Conservation (phyloP, 2,329 filamentous ascomycete species). For the Macrophomina tecta region DNA sequence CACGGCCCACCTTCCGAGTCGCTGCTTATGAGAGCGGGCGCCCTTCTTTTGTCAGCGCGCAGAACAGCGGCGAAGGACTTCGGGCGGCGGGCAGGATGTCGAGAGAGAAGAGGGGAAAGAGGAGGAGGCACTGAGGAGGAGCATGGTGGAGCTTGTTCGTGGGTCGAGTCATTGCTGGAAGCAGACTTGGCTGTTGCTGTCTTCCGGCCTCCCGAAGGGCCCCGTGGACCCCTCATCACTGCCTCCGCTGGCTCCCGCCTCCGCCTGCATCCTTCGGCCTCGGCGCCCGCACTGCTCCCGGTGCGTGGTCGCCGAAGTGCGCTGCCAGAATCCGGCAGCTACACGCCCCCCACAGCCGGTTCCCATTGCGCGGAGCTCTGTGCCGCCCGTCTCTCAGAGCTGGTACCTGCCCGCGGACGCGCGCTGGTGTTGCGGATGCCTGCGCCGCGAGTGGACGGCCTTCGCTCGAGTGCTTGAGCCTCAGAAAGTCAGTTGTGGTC, state of each 20-base stretch:
- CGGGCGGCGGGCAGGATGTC: not conserved
- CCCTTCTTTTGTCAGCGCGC: constrained; percentile 13
- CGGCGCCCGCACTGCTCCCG: constrained; percentile 10
- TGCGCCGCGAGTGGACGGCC: too few species aligned
- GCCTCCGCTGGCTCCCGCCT: constrained; percentile 5
- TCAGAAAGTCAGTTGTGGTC: too few species aligned
- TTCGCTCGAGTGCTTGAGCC: too few species aligned
- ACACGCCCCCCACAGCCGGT: too few species aligned
- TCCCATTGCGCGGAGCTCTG: too few species aligned
- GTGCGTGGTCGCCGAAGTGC: not conserved
- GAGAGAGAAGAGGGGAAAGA: not conserved
- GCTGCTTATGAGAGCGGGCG: constrained; percentile 24
- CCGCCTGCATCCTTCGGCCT: constrained; percentile 4
- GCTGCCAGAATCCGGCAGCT: too few species aligned
- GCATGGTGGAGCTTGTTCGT: constrained; percentile 6
- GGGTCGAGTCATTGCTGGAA: constrained; percentile 11
- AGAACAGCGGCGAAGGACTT: not conserved
- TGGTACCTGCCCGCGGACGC: too few species aligned
- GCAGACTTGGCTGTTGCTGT: constrained; percentile 12
- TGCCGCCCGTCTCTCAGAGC: too few species aligned
- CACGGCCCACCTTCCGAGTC: constrained; percentile 13
- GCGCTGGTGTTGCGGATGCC: too few species aligned
- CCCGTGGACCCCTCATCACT: constrained; percentile 7
- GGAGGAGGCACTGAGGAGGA: not conserved
- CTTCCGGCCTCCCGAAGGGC: not conserved